Percentiles rank a stretch among this genome's conserved stretches.
Evolutionary conservation across 2,329 filamentous ascomycete species (phyloP).

Genomic region (Ceratocystiopsis sp.): DNA sequence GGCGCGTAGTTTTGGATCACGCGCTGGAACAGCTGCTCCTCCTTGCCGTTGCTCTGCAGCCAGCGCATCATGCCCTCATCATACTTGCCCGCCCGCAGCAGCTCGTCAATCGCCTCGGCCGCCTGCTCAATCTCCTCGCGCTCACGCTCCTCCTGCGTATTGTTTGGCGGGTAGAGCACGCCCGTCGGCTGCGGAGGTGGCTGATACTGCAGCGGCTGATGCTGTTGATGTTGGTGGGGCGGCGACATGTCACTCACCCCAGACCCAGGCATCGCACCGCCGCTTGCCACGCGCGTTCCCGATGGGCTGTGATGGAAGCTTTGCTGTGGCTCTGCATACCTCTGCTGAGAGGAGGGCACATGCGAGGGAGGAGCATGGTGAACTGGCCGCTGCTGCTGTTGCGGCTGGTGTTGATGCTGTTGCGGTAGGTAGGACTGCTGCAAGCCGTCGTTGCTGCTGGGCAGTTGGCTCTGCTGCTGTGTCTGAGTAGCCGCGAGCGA

Average conservation of each 20-base stretch:
- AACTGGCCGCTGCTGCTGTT: neutral
- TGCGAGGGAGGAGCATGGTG: neutral
- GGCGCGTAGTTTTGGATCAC: conserved; percentile 34
- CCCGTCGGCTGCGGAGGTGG: conserved; percentile 12
- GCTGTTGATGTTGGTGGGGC: conserved; percentile 8
- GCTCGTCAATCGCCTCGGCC: conserved; percentile 40
- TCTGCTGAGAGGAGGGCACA: too few relatives aligned
- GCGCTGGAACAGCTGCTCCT: conserved; percentile 44
- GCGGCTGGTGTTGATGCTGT: neutral
- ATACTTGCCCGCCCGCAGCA: conserved; percentile 43
- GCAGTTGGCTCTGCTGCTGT: conserved; percentile 48
- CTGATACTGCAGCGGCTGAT: conserved; percentile 5
- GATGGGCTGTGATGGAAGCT: conserved; percentile 9
- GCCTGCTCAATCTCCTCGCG: conserved; percentile 37
- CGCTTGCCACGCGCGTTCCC: too few relatives aligned
- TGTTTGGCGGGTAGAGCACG: conserved; percentile 20
- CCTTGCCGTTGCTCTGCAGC: conserved; percentile 41
- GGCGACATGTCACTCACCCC: too few relatives aligned
- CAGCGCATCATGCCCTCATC: conserved; percentile 49
- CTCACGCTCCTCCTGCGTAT: conserved; percentile 25
- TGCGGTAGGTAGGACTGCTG: conserved; percentile 1
- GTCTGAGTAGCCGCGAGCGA: conserved; percentile 52
- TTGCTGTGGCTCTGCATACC: neutral
- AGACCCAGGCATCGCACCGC: too few relatives aligned
- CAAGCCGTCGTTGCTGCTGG: conserved; percentile 18